Evolutionary conservation across 2,329 filamentous ascomycete species (phyloP), one percentile per base, ranked within the genome.

Genomic region (Ceratocystis papillata): DNA sequence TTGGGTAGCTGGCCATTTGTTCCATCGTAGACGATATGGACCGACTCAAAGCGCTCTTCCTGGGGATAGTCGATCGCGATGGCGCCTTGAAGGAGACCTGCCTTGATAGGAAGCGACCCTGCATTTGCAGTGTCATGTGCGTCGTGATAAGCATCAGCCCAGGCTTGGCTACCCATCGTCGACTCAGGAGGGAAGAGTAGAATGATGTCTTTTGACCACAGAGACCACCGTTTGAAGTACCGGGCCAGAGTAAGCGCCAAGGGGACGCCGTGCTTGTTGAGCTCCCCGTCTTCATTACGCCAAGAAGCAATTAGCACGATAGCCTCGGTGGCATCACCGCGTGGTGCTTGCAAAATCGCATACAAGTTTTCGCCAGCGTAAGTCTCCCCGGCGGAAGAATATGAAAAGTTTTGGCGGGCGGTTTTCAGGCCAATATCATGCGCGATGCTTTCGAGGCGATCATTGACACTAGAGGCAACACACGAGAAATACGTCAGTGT

Each of bases 131-230:
- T 81, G 70, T 88, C 81, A 72, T 96, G 91, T 22, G 89, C 87
- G 74, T 96, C 90, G 75, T 99, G 94, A 75, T 99, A 99, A 1
- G 94, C 94, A 73, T 96, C 92, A 7, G 96, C 90, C 94, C 94
- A 99, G 28, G 94, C 94, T 74, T 97, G 92, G 0, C 91, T 90
- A 0, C 93, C 94, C 10, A 89, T 88, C 67, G 87, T 88, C 74
- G 90, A 96, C 76, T 99, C 94, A 0, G 89, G 87, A 0, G 94
- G 87, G 60, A 99, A 82, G 5, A 99, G 77, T 71, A 99, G 85
- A 67, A 99, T 93, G 70, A 99, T 96, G 74, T 99, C 94, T 76
- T 99, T 99, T 67, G 92, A 96, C 94, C 94, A 99, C 33, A 99
- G 81, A 64, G 91, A 96, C 94, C 94, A 99, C 84, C 89, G 85